Percentiles rank a stretch among this genome's conserved stretches.
These are phyloP conservation scores for Ogataea sp. DNA, from an alignment of 805 yeast genomes.

Conservation along the genomic window DNA sequence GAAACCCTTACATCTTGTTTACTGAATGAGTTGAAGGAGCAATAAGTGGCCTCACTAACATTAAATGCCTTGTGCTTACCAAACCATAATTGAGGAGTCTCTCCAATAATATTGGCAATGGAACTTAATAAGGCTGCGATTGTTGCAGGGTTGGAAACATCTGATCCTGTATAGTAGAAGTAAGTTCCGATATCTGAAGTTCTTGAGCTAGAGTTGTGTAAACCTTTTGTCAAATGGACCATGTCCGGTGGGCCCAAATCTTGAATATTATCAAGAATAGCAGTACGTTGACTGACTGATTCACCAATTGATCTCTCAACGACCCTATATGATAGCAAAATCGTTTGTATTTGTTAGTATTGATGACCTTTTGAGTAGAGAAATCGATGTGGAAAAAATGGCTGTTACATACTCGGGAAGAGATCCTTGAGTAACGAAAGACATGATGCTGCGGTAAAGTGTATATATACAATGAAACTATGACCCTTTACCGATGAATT, in stretches of 20 bases:
- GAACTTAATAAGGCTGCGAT: conserved; percentile 70
- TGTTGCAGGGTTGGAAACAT: conserved; percentile 67
- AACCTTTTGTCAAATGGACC: conserved; percentile 38
- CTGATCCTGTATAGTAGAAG: conserved; percentile 67
- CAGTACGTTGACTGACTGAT: conserved; percentile 57
- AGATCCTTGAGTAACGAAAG: conserved; percentile 45
- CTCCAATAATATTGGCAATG: conserved; percentile 53
- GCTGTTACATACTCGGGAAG: conserved; percentile 45
- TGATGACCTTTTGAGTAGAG: not conserved
- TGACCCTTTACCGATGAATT: too few relatives aligned
- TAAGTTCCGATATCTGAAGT: conserved; percentile 59
- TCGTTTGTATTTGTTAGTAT: conserved; percentile 8
- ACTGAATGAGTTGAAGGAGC: conserved; percentile 54
- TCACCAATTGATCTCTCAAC: conserved; percentile 40
- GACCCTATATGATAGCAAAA: conserved; percentile 28
- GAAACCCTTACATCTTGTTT: conserved; percentile 63
- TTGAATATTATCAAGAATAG: conserved; percentile 46
- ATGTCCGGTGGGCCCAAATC: conserved; percentile 73
- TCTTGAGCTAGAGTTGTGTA: conserved; percentile 18
- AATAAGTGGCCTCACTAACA: conserved; percentile 64
- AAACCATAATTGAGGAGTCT: conserved; percentile 69
- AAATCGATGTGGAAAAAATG: not conserved
- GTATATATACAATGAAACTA: too few relatives aligned
- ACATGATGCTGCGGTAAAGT: too few relatives aligned
- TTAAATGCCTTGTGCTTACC: conserved; percentile 65